Conservation (phyloP, 768 basidiomycete species). For the Amanita exitialis region DNA sequence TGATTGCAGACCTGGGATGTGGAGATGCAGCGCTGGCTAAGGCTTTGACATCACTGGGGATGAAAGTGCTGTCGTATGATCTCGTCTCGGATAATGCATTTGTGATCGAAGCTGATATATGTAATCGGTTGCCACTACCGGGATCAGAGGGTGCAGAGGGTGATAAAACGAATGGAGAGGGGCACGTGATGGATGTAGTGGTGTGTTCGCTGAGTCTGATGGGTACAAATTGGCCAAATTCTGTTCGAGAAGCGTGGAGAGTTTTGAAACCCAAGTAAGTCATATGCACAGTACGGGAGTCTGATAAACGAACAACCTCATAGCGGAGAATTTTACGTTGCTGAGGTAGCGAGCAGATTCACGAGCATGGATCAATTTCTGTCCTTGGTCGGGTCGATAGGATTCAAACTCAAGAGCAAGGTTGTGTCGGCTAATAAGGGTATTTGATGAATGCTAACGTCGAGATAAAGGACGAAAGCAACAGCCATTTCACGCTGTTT, state of each 20-base stretch:
- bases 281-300: not conserved
- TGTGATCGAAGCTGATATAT: constrained; percentile 88
- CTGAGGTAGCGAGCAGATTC: constrained; percentile 86
- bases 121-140: constrained; percentile 71
- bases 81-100: constrained; percentile 64
- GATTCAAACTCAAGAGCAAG: constrained; percentile 65
- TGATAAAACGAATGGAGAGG: constrained; percentile 38
- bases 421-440: constrained; percentile 24
- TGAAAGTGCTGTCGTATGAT: constrained; percentile 71
- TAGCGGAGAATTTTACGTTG: constrained; percentile 78
- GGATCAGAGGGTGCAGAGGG: constrained; percentile 49
- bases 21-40: constrained; percentile 88
- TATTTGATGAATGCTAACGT: not conserved
- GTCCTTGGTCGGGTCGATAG: constrained; percentile 50
- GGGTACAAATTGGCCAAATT: constrained; percentile 93
- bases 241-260: constrained; percentile 84
- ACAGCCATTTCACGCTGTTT: constrained; percentile 80
- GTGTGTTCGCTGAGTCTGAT: constrained; percentile 95
- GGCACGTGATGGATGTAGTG: constrained; percentile 80
- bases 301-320: not conserved
- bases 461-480: constrained; percentile 55
- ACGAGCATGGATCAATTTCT: constrained; percentile 57
- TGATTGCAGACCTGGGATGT: constrained; percentile 92
- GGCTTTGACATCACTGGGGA: constrained; percentile 56
- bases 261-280: constrained; percentile 76